Evolutionary conservation across 192 early-diverging fungal species (phyloP), one percentile per base, ranked within the genome.

Genomic region (Coemansia sp.): DNA sequence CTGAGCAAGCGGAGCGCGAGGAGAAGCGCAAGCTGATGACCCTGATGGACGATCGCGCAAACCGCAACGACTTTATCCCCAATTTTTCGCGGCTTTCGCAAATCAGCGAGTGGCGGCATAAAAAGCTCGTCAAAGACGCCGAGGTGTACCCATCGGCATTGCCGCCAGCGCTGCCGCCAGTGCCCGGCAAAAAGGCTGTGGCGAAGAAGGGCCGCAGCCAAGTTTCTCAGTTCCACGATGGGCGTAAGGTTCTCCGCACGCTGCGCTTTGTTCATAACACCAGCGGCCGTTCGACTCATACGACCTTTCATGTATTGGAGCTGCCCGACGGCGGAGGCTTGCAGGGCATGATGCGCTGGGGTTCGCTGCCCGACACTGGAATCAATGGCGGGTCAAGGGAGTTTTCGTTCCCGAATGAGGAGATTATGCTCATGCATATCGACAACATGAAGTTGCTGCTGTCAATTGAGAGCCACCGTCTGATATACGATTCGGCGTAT

Each of bases 271-370:
- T 90, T 22, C 85, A 79, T 63, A 71, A 75, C 34, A 73, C 64
- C 62, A 74, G 47, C 47, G 44, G 61, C 74, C 83, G 85, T 68
- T 87, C 89, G 39, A 79, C 86, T 39, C 88, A 89, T 64, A 91
- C 87, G 13, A 82, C 88, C 65, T 84, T 91, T 68, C 88, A 89
- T 47, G 87, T 92, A 8, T 79, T 86, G 63, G 76, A 86, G 43
- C 81, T 85, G 46, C 79, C 86, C 13, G 82, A 85, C 13, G 46
- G 58, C 8, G 64, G 70, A n/a, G 73, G 71, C 2, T 87, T 88
- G 71, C 87, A 90, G 68, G 89, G 87, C 11, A 80, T 92, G 8
- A 84, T 92, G 86, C 87, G 91, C 38, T 88, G 86, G 85, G 91
- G 91, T 49, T 86, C 82, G 6, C 73, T 86, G 9, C 85, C 80